Evolutionary conservation across 164 flowering plant genomes (phyloP).

Genomic region (Macadamia tetraphylla): DNA sequence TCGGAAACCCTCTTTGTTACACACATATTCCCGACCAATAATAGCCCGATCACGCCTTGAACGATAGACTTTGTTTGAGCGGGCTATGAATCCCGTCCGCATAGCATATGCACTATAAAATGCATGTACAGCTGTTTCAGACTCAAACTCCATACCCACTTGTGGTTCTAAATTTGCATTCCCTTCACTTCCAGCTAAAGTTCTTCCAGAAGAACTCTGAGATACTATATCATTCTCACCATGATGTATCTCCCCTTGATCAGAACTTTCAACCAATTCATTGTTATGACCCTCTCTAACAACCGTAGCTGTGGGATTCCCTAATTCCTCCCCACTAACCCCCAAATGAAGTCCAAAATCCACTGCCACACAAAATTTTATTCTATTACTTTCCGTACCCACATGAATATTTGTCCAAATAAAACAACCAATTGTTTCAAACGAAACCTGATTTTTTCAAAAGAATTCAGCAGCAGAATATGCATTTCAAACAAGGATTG

Average conservation of each 20-base stretch:
- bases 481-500: no score
- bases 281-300: constrained; percentile 21
- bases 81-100: constrained; percentile 54
- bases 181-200: constrained; percentile 2
- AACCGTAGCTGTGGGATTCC: constrained; percentile 25
- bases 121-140: constrained; percentile 68
- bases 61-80: constrained; percentile 73
- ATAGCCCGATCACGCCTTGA: constrained; percentile 74
- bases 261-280: constrained; percentile 33
- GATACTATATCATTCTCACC: constrained; percentile 23
- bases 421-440: no score
- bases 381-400: no score
- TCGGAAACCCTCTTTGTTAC: constrained; percentile 71
- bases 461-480: no score
- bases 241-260: constrained; percentile 22
- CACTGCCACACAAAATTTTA: constrained; percentile 27
- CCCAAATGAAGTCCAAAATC: constrained; percentile 31
- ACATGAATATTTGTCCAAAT: no score
- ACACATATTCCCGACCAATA: constrained; percentile 71
- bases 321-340: constrained; percentile 28
- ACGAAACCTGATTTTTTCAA: no score
- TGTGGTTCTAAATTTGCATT: constrained; percentile 36
- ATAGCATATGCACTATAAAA: constrained; percentile 72
- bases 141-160: constrained; percentile 66
- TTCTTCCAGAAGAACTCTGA: constrained; percentile 22